Percentiles rank a stretch among this genome's conserved stretches.
Evolutionary conservation across 176 grass and related monocot species (phyloP).

Genomic region (Paspalum notatum): DNA sequence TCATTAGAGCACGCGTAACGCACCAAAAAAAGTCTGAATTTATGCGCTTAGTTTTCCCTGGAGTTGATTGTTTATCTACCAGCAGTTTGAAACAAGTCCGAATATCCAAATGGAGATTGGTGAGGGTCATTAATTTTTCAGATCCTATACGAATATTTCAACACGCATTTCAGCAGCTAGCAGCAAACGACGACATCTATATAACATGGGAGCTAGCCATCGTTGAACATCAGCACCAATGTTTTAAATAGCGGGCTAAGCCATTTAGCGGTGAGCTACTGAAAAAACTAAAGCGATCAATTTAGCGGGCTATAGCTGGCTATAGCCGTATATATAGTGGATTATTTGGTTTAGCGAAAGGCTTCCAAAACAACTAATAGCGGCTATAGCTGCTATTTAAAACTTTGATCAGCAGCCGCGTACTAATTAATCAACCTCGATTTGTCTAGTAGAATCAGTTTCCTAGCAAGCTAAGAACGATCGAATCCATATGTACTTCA

Average conservation of each 20-base stretch:
- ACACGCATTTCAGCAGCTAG: not conserved
- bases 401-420: too few relatives aligned
- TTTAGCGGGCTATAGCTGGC: too few relatives aligned
- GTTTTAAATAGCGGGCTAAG: too few relatives aligned
- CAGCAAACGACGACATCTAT: not conserved
- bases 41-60: not conserved
- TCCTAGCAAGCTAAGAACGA: not conserved
- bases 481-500: not conserved
- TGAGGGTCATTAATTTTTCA: not conserved
- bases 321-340: too few relatives aligned
- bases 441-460: not conserved
- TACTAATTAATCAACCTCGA: constrained; percentile 5
- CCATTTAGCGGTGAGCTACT: too few relatives aligned
- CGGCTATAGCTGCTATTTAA: too few relatives aligned
- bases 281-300: too few relatives aligned
- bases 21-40: not conserved
- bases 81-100: not conserved
- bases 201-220: not conserved
- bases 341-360: too few relatives aligned
- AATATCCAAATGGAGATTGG: not conserved
- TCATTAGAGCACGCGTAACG: not conserved
- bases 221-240: too few relatives aligned
- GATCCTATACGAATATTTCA: not conserved
- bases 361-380: too few relatives aligned
- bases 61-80: not conserved